A percentile compares a stretch with the other conserved stretches of the same genome.
Conservation (phyloP, 2,329 filamentous ascomycete species). For the Fonsecaea erecta region DNA sequence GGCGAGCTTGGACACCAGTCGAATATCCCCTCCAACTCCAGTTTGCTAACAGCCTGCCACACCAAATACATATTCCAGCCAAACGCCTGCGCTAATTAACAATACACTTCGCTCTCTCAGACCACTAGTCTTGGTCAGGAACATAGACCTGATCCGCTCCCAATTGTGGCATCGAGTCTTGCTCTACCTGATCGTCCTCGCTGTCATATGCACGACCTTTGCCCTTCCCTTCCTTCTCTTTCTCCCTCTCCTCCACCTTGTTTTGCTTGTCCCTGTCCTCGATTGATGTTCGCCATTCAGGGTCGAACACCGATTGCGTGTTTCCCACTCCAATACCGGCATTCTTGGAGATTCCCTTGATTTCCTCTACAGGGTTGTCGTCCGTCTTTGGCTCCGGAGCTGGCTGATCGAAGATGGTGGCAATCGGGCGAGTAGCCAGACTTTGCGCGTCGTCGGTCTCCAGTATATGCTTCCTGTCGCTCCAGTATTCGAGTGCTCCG, state of each 20-base stretch:
- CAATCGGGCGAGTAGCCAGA: constrained; percentile 27
- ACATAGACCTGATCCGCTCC: constrained; percentile 28
- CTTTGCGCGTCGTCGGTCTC: constrained; percentile 32
- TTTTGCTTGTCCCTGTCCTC: constrained; percentile 21
- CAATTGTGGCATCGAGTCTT: constrained; percentile 21
- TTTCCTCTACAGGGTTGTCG: constrained; percentile 42
- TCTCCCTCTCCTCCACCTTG: constrained; percentile 17
- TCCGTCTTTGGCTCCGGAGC: constrained; percentile 25
- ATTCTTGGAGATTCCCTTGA: constrained; percentile 67
- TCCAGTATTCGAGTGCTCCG: constrained; percentile 83
- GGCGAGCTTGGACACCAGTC: not conserved
- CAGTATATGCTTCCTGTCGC: constrained; percentile 59
- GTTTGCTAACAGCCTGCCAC: not conserved
- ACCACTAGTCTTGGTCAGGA: constrained; percentile 28
- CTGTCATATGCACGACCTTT: constrained; percentile 27
- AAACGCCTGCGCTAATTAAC: constrained; percentile 33
- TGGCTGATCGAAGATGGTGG: constrained; percentile 31
- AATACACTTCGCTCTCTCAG: constrained; percentile 20
- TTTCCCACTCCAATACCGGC: constrained; percentile 46
- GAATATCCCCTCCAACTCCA: not conserved
- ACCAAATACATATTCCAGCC: constrained; percentile 10
- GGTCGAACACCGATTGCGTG: constrained; percentile 13
- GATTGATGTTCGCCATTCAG: not conserved
- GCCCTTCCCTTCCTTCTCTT: constrained; percentile 27
- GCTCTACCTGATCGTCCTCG: constrained; percentile 32